Evolutionary conservation across 2,329 filamentous ascomycete species (phyloP).

Genomic region (Didymella sp.): DNA sequence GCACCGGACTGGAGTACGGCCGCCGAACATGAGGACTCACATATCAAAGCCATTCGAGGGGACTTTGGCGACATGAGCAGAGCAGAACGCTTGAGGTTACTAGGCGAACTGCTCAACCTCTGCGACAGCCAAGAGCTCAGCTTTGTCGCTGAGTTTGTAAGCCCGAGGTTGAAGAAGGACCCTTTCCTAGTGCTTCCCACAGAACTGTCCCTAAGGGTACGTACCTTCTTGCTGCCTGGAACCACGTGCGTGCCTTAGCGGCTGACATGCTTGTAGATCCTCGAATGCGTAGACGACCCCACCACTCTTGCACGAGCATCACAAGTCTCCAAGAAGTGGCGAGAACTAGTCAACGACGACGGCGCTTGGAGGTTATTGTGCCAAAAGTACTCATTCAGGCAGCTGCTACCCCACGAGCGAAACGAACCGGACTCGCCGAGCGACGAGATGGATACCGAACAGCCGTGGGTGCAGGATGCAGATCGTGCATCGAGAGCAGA

Average conservation of each 20-base stretch:
- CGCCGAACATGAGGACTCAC: slow-evolving; percentile 81
- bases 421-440: slow-evolving; percentile 35
- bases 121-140: slow-evolving; percentile 95
- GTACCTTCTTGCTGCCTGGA: slow-evolving; percentile 37
- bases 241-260: not conserved
- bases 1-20: slow-evolving; percentile 78
- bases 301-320: slow-evolving; percentile 91
- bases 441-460: slow-evolving; percentile 40
- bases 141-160: slow-evolving; percentile 96
- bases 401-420: slow-evolving; percentile 58
- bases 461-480: slow-evolving; percentile 36
- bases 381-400: slow-evolving; percentile 89
- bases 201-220: slow-evolving; percentile 86
- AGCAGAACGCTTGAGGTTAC: slow-evolving; percentile 77
- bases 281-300: slow-evolving; percentile 97
- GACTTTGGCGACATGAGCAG: slow-evolving; percentile 81
- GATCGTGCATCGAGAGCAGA: slow-evolving; percentile 38
- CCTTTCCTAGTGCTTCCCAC: slow-evolving; percentile 92
- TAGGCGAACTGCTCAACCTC: slow-evolving; percentile 88
- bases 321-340: slow-evolving; percentile 94
- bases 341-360: slow-evolving; percentile 91
- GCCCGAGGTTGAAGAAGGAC: slow-evolving; percentile 92
- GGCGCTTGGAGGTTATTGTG: slow-evolving; percentile 98
- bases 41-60: slow-evolving; percentile 77
- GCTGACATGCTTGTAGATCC: slow-evolving; percentile 65